A percentile compares a stretch with the other conserved stretches of the same genome.
phyloP scores from a whole-genome alignment of 139 green algal species.

The Axilococcus clingmanii region DNA sequence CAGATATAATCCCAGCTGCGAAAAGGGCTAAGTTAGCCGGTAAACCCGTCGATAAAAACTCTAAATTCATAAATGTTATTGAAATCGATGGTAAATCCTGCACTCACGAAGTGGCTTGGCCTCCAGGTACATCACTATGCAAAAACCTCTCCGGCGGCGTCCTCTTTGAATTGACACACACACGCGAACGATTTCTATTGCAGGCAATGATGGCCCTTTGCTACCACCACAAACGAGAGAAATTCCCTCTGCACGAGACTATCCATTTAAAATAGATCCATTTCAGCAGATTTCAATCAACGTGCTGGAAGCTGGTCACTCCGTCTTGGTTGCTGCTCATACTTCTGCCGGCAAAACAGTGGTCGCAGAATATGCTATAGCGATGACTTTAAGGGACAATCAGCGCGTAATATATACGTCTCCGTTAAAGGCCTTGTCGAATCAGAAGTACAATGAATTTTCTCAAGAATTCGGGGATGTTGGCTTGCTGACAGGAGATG shows the following conservation, averaged over 20 bases:
- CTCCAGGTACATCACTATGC: slow-evolving; percentile 19
- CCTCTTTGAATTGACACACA: background rate
- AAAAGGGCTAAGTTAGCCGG: background rate
- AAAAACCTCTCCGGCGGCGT: background rate
- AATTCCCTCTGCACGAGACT: slow-evolving; percentile 25
- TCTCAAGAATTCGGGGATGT: slow-evolving; percentile 61
- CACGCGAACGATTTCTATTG: background rate
- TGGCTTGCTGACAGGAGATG: slow-evolving; percentile 75
- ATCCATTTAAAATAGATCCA: slow-evolving; percentile 62
- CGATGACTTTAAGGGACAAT: slow-evolving; percentile 55
- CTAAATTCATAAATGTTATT: slow-evolving; percentile 15
- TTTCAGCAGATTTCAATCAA: slow-evolving; percentile 72
- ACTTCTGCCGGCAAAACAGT: slow-evolving; percentile 77
- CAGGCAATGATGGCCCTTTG: background rate
- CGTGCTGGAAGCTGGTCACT: slow-evolving; percentile 54
- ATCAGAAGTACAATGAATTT: slow-evolving; percentile 80
- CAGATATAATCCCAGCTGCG: background rate
- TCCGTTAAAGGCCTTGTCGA: slow-evolving; percentile 76
- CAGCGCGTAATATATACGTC: slow-evolving; percentile 75
- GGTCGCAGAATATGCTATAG: slow-evolving; percentile 75
- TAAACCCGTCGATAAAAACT: too few species aligned
- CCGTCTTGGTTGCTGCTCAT: slow-evolving; percentile 68
- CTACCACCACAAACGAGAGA: background rate
- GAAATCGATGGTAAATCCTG: slow-evolving; percentile 63
- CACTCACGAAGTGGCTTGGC: slow-evolving; percentile 75